phyloP scores from a whole-genome alignment of 371 early-diverging fungal species.

The Mucor racemosus region DNA sequence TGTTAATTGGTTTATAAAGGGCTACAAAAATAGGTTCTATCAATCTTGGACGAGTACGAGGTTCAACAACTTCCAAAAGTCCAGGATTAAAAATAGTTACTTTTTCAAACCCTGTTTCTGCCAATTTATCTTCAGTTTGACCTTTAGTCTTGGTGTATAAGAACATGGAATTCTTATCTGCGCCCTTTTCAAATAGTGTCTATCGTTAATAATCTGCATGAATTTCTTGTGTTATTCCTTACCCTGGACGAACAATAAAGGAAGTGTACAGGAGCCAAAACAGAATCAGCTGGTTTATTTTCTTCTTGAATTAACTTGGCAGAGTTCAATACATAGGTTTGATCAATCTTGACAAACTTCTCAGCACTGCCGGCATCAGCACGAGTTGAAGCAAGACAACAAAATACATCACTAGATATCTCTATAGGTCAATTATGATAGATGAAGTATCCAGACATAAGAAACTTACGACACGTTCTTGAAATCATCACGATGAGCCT shows the following conservation, averaged over 20 bases:
- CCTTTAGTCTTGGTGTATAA: conserved; percentile 79
- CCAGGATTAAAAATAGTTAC: conserved; percentile 72
- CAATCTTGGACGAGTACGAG: conserved; percentile 23
- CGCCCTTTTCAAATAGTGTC: conserved; percentile 31
- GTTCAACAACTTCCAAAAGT: conserved; percentile 54
- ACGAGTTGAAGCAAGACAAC: conserved; percentile 56
- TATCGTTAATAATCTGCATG: too few species aligned
- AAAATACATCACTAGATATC: conserved; percentile 17
- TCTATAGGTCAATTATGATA: not conserved
- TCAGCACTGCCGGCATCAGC: conserved; percentile 70
- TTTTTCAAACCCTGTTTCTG: conserved; percentile 63
- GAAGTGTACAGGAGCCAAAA: conserved; percentile 60
- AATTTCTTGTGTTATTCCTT: not conserved
- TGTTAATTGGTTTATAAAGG: conserved; percentile 22
- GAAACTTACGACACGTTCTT: conserved; percentile 45
- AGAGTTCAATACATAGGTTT: conserved; percentile 70
- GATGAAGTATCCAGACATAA: not conserved
- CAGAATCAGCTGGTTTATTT: conserved; percentile 45
- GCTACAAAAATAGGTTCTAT: conserved; percentile 23
- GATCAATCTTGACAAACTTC: conserved; percentile 74
- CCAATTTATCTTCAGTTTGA: conserved; percentile 69
- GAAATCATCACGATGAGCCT: conserved; percentile 40
- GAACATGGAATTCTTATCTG: conserved; percentile 64
- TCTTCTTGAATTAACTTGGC: conserved; percentile 67
- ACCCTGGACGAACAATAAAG: conserved; percentile 66